These are phyloP conservation scores for Mimosa pudica DNA, from an alignment of 306 rosid genomes.

Conservation along the genomic window DNA sequence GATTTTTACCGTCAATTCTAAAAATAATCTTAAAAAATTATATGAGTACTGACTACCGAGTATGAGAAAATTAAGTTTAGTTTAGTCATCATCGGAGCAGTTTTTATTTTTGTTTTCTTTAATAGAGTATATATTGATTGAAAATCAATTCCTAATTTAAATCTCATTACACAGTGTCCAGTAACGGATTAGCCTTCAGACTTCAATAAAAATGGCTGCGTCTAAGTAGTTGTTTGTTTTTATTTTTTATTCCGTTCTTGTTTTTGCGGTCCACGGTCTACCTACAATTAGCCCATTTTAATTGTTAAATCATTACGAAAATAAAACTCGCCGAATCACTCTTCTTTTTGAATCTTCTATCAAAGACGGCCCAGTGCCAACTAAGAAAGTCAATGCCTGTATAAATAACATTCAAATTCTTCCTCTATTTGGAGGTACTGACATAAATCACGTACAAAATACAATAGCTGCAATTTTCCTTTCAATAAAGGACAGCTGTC, in stretches of 20 bases:
- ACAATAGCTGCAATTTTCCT: neutral
- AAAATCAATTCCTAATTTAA: no score
- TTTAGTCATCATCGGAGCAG: neutral
- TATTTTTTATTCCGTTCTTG: neutral
- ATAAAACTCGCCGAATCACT: neutral
- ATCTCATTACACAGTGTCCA: no score
- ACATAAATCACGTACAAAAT: neutral
- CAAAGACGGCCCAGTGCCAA: no score
- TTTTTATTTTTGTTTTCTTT: no score
- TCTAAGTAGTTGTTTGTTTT: no score
- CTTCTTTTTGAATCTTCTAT: neutral
- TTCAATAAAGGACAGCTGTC: neutral
- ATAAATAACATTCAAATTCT: neutral
- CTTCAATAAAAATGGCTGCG: no score
- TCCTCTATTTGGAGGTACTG: neutral
- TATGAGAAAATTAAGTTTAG: neutral
- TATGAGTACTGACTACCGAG: no score
- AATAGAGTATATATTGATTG: no score
- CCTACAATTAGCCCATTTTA: neutral
- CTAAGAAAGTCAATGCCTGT: neutral
- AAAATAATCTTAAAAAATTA: no score
- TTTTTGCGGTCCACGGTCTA: neutral
- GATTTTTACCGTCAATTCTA: no score
- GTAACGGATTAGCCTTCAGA: no score
- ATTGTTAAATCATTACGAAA: neutral